Conservation (phyloP, 2,329 filamentous ascomycete genomes). For the Pseudogymnoascus sp. region DNA sequence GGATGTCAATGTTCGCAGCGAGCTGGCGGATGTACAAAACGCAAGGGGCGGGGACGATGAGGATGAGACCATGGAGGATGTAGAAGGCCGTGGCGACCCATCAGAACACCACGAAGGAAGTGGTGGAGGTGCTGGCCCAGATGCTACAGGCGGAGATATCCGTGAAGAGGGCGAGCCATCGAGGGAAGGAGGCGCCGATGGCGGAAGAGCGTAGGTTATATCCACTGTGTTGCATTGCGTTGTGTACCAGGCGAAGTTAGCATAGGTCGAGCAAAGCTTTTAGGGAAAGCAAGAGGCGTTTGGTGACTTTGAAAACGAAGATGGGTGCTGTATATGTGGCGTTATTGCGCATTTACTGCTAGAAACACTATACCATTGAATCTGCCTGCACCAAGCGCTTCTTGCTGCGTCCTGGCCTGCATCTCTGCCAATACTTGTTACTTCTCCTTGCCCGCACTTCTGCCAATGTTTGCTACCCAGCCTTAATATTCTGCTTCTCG, state of each 20-base stretch:
- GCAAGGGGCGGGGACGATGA: slow-evolving; percentile 51
- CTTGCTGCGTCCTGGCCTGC: not conserved
- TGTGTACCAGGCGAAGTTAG: slow-evolving; percentile 5
- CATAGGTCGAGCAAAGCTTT: slow-evolving; percentile 1
- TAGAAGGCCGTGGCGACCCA: slow-evolving; percentile 54
- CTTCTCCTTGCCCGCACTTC: not conserved
- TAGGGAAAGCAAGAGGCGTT: slow-evolving; percentile 9
- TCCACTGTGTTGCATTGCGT: slow-evolving; percentile 3
- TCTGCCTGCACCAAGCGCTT: not conserved
- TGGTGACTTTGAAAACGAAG: slow-evolving; percentile 6
- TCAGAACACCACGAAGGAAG: slow-evolving; percentile 51
- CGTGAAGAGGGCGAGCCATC: slow-evolving; percentile 82
- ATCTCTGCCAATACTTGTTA: not conserved
- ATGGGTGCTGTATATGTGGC: slow-evolving; percentile 9
- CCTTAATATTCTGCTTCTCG: not conserved
- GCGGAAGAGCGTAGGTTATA: slow-evolving; percentile 96
- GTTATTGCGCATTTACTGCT: slow-evolving; percentile 26
- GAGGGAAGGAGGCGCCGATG: slow-evolving; percentile 89
- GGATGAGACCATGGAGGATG: slow-evolving; percentile 73
- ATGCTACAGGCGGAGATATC: slow-evolving; percentile 83
- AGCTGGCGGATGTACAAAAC: slow-evolving; percentile 57
- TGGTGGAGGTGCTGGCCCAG: slow-evolving; percentile 74
- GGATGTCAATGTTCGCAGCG: slow-evolving; percentile 68
- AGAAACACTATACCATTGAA: slow-evolving; percentile 20
- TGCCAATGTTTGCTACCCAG: not conserved